Conservation (phyloP, 257 asterid species). For the Gentiana macrophylla region DNA sequence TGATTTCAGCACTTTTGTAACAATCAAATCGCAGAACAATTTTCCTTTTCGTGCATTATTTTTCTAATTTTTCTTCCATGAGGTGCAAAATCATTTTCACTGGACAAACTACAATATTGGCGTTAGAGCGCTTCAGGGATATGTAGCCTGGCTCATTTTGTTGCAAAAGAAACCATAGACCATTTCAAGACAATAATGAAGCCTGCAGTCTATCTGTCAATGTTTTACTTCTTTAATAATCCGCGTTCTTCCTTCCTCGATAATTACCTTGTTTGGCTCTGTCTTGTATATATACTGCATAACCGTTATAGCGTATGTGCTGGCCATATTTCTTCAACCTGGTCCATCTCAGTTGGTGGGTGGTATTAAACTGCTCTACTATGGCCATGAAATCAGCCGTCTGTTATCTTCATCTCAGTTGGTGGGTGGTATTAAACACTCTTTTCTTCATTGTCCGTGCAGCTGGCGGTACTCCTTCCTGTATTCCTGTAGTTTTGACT, state of each 20-base stretch:
- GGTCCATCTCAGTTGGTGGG: constrained; percentile 94
- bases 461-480: constrained; percentile 82
- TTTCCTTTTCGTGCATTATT: no score
- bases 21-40: no score
- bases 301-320: constrained; percentile 72
- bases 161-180: constrained; percentile 83
- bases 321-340: constrained; percentile 83
- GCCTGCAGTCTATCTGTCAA: constrained; percentile 86
- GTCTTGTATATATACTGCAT: constrained; percentile 93
- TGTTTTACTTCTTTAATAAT: constrained; percentile 90
- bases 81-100: constrained; percentile 84
- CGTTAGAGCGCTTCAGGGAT: constrained; percentile 93
- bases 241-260: constrained; percentile 67
- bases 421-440: no score
- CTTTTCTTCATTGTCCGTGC: constrained; percentile 2
- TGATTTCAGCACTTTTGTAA: constrained; percentile 77
- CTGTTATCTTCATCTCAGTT: no score
- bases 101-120: constrained; percentile 83
- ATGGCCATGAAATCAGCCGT: no score
- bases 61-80: no score
- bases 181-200: constrained; percentile 69
- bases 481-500: constrained; percentile 88
- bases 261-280: constrained; percentile 69
- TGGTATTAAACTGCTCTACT: neutral
- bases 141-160: constrained; percentile 85